phyloP scores from a whole-genome alignment of 805 yeast species.

The Lachancea thermotolerans region DNA sequence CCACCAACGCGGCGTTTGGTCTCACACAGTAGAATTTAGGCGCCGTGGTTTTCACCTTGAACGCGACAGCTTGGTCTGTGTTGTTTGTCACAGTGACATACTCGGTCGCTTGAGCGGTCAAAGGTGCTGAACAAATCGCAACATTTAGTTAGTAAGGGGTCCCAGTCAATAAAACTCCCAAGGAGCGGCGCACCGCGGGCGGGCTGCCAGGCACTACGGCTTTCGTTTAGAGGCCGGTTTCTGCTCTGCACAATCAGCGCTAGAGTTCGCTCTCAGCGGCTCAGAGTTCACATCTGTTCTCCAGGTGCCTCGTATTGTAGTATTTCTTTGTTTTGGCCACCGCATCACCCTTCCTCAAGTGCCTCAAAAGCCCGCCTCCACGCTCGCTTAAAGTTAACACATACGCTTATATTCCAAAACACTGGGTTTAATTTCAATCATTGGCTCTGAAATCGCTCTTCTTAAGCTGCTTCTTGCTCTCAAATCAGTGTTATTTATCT shows the following conservation, averaged over 20 bases:
- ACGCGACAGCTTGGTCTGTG: slow-evolving; percentile 59
- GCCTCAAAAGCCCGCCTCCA: neutral
- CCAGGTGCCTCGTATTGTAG: too few species aligned
- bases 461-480: neutral
- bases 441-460: slow-evolving; percentile 8
- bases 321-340: too few species aligned
- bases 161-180: too few species aligned
- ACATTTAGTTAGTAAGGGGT: slow-evolving; percentile 1
- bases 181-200: too few species aligned
- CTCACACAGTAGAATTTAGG: slow-evolving; percentile 94
- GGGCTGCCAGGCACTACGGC: too few species aligned
- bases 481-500: neutral
- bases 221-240: too few species aligned
- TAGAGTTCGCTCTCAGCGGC: too few species aligned
- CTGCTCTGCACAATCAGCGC: too few species aligned
- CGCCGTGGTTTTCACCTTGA: slow-evolving; percentile 96
- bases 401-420: slow-evolving; percentile 71
- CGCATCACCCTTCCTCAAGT: neutral
- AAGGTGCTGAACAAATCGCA: slow-evolving; percentile 48
- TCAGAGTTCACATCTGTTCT: too few species aligned
- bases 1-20: slow-evolving; percentile 81
- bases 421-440: slow-evolving; percentile 67
- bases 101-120: slow-evolving; percentile 65
- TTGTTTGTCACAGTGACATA: slow-evolving; percentile 46
- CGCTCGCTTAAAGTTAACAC: slow-evolving; percentile 29